Percentiles rank a stretch among this genome's conserved stretches.
phyloP scores from a whole-genome alignment of 2,329 filamentous ascomycete species.

The Penicillium concentricum region DNA sequence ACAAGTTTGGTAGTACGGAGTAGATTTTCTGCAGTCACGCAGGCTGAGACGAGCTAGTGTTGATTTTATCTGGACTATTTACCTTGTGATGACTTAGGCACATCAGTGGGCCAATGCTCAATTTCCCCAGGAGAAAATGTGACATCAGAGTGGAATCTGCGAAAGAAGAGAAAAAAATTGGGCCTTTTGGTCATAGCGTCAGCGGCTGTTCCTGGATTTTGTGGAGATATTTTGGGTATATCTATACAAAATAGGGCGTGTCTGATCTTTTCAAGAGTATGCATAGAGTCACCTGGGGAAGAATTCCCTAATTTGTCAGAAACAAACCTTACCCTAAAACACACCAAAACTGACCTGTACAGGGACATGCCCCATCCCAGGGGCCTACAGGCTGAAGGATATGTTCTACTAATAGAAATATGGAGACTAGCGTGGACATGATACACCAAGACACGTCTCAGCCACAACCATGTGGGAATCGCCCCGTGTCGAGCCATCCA shows the following conservation, averaged over 20 bases:
- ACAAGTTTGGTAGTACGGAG: neutral
- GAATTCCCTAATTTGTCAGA: neutral
- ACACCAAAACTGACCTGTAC: neutral
- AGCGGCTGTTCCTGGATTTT: conserved; percentile 7
- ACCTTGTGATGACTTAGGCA: conserved; percentile 8
- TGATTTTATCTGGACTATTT: conserved; percentile 17
- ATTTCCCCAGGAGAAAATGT: conserved; percentile 22
- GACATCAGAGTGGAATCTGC: conserved; percentile 20
- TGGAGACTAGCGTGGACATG: conserved; percentile 23
- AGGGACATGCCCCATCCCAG: neutral
- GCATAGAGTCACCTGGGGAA: too few species aligned
- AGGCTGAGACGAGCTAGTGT: conserved; percentile 14
- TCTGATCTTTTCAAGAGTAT: neutral
- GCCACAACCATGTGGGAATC: conserved; percentile 27
- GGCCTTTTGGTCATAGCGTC: conserved; percentile 20
- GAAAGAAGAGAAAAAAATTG: neutral
- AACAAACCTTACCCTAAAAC: neutral
- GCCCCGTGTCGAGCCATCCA: conserved; percentile 10
- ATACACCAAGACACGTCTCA: conserved; percentile 26
- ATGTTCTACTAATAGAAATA: conserved; percentile 27
- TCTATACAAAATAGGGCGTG: neutral
- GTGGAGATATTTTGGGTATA: neutral
- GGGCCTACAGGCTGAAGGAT: neutral
- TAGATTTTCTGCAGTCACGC: neutral
- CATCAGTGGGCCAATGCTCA: conserved; percentile 20